phyloP scores from a whole-genome alignment of 208 protist genomes.

The Leishmania lainsoni region DNA sequence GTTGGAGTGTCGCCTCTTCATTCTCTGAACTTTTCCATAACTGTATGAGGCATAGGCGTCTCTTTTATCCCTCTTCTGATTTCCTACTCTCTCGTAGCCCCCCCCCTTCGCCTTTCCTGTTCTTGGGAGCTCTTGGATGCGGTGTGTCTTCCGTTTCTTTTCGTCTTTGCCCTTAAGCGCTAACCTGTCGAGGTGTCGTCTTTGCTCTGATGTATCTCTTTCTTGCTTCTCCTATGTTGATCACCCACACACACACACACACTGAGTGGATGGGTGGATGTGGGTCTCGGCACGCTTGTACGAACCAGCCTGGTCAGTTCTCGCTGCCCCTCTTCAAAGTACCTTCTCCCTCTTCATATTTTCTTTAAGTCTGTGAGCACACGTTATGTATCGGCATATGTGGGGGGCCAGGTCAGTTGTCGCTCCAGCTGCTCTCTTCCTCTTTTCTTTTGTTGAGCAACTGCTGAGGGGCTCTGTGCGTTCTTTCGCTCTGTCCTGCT shows the following conservation, averaged over 20 bases:
- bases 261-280: constrained; percentile 4
- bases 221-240: constrained; percentile 1
- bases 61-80: background rate
- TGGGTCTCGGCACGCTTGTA: background rate
- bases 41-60: background rate
- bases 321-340: background rate
- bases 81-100: background rate
- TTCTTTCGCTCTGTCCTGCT: background rate
- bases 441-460: background rate
- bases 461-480: background rate
- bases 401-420: background rate
- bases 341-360: too few species aligned
- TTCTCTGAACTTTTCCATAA: background rate
- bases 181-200: background rate
- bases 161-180: background rate
- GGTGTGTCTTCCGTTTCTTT: background rate
- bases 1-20: background rate
- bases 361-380: too few species aligned
- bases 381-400: too few species aligned
- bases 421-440: background rate
- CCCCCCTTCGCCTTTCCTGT: background rate
- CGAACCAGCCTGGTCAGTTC: background rate
- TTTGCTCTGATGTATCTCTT: constrained; percentile 10
- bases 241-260: background rate
- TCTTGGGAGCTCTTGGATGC: background rate